phyloP scores from a whole-genome alignment of 371 early-diverging fungal species.

The Mortierella polycephala region DNA sequence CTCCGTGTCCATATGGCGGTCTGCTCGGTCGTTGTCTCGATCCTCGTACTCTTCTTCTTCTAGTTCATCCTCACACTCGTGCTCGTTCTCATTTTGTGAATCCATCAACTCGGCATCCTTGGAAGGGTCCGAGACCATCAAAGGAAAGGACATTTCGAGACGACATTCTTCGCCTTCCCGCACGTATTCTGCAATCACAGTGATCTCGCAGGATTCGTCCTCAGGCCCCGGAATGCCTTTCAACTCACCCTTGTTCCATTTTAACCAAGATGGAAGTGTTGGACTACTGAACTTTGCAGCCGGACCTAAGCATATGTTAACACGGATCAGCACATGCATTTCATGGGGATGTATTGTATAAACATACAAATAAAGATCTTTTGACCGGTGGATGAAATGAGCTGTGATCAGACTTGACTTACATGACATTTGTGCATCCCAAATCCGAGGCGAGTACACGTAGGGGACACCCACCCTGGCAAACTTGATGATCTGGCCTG shows the following conservation, averaged over 20 bases:
- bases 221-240: constrained; percentile 66
- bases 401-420: constrained; percentile 14
- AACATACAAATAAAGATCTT: not conserved
- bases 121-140: constrained; percentile 44
- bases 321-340: not conserved
- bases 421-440: constrained; percentile 75
- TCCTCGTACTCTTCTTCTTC: constrained; percentile 3
- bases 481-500: constrained; percentile 62
- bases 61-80: constrained; percentile 10
- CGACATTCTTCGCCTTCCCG: constrained; percentile 61
- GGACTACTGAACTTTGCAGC: constrained; percentile 72
- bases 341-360: not conserved
- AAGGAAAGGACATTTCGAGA: constrained; percentile 55
- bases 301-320: constrained; percentile 54
- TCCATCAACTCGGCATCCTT: constrained; percentile 30
- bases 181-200: constrained; percentile 66
- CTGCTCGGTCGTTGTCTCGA: not conserved
- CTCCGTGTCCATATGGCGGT: not conserved
- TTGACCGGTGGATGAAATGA: not conserved
- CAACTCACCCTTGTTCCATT: constrained; percentile 70
- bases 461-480: constrained; percentile 65
- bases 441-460: constrained; percentile 68
- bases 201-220: constrained; percentile 60
- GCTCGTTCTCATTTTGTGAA: constrained; percentile 14
- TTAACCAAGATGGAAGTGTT: constrained; percentile 71